These are phyloP conservation scores for Eucalyptus polyanthemos DNA, from an alignment of 345 rosid genomes.

Conservation along the genomic window DNA sequence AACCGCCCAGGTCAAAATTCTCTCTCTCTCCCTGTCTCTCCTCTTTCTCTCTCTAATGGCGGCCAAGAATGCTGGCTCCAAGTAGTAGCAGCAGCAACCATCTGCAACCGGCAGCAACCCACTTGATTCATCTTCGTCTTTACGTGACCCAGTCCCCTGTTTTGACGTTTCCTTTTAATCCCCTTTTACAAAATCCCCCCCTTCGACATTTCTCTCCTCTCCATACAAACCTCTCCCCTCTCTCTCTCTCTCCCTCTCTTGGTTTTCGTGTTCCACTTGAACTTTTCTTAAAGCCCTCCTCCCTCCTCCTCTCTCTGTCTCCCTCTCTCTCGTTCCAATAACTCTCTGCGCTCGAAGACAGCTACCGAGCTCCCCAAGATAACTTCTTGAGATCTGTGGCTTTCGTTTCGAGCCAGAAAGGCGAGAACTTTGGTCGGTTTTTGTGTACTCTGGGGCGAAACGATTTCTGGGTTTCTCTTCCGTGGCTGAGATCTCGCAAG, in stretches of 20 bases:
- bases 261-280: background rate
- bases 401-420: background rate
- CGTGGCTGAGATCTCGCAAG: background rate
- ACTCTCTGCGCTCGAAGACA: background rate
- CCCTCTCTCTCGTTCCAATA: conserved; percentile 11
- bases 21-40: background rate
- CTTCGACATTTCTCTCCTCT: background rate
- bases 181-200: background rate
- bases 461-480: background rate
- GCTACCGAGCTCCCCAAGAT: background rate
- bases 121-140: background rate
- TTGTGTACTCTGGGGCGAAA: background rate
- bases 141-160: background rate
- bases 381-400: background rate
- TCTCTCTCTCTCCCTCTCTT: background rate
- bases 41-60: background rate
- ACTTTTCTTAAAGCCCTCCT: background rate
- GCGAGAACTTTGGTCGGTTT: background rate
- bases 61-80: background rate
- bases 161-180: background rate
- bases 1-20: background rate
- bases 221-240: background rate
- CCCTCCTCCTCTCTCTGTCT: background rate
- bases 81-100: background rate
- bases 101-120: background rate